Percentiles rank a stretch among this genome's conserved stretches.
These are phyloP conservation scores for Henckelia pumila DNA, from an alignment of 257 asterid species.

Conservation along the genomic window DNA sequence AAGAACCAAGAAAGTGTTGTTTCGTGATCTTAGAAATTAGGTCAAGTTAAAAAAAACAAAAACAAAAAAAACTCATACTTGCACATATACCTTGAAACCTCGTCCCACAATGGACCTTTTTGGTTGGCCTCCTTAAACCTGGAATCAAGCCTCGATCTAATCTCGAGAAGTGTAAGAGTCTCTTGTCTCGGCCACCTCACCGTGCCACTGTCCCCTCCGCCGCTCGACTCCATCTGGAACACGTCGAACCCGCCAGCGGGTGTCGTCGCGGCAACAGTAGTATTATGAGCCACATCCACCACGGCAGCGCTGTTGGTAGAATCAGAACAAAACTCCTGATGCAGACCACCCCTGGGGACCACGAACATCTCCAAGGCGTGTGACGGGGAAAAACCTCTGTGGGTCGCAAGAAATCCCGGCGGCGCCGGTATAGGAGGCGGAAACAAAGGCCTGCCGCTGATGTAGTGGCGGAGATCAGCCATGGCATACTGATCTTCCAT, in stretches of 20 bases:
- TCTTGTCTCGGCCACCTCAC: conserved; percentile 99
- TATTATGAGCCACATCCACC: conserved; percentile 13
- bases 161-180: conserved; percentile 95
- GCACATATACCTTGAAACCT: conserved; percentile 71
- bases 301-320: conserved; percentile 22
- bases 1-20: conserved; percentile 5
- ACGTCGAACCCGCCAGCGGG: conserved; percentile 33
- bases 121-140: conserved; percentile 96
- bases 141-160: conserved; percentile 83
- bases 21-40: conserved; percentile 21
- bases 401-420: conserved; percentile 48
- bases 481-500: conserved; percentile 84
- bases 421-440: conserved; percentile 41
- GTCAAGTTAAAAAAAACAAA: too few relatives aligned
- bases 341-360: conserved; percentile 27
- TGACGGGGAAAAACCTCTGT: conserved; percentile 36
- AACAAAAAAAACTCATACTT: neutral
- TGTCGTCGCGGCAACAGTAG: conserved; percentile 20
- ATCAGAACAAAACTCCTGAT: conserved; percentile 46
- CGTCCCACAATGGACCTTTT: conserved; percentile 97
- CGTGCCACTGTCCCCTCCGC: conserved; percentile 46
- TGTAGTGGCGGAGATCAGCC: conserved; percentile 67
- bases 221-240: conserved; percentile 39
- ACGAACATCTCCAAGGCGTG: conserved; percentile 58
- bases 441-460: conserved; percentile 51